A percentile compares a stretch with the other conserved stretches of the same genome.
Conservation (phyloP, 139 green algal species). For the Chlamydomonas sphaeroides region DNA sequence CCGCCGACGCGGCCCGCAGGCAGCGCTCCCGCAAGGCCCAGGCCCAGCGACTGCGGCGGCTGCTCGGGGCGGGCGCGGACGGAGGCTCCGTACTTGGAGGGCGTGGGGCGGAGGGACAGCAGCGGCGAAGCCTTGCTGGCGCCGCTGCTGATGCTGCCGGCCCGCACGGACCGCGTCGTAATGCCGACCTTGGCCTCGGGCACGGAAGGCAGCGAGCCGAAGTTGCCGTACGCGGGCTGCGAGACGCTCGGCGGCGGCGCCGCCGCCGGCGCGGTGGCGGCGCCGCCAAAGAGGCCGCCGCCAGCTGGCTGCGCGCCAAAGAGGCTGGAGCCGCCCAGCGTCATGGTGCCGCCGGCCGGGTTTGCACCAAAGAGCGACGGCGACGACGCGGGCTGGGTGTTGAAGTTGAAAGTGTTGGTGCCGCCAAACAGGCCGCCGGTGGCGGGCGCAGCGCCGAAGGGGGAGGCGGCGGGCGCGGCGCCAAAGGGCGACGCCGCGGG, state of each 20-base stretch:
- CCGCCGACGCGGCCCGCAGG: too few relatives aligned
- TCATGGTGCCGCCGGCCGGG: neutral
- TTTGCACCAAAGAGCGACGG: conserved; percentile 58
- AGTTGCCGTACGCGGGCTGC: conserved; percentile 56
- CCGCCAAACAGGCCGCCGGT: neutral
- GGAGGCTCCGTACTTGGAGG: conserved; percentile 67
- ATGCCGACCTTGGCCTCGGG: conserved; percentile 78
- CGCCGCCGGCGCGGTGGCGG: conserved; percentile 8
- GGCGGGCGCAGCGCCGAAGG: conserved; percentile 26
- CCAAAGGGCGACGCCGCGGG: conserved; percentile 34
- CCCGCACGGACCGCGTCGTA: conserved; percentile 55
- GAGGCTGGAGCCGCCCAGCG: neutral
- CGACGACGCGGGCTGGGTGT: conserved; percentile 32
- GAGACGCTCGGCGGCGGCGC: conserved; percentile 43
- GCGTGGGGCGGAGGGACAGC: conserved; percentile 68
- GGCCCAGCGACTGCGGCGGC: conserved; percentile 1
- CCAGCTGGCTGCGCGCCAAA: conserved; percentile 6
- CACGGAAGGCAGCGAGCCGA: conserved; percentile 50
- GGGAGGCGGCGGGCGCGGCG: neutral
- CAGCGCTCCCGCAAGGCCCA: too few relatives aligned
- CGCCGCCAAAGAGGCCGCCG: conserved; percentile 36
- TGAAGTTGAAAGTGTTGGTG: conserved; percentile 9
- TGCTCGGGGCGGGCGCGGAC: conserved; percentile 56
- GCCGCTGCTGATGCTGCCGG: conserved; percentile 31
- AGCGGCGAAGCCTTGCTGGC: conserved; percentile 53